These are phyloP conservation scores for Pseudoscleropodium purum DNA, from an alignment of 225 moss, liverwort and hornwort genomes.

Conservation along the genomic window DNA sequence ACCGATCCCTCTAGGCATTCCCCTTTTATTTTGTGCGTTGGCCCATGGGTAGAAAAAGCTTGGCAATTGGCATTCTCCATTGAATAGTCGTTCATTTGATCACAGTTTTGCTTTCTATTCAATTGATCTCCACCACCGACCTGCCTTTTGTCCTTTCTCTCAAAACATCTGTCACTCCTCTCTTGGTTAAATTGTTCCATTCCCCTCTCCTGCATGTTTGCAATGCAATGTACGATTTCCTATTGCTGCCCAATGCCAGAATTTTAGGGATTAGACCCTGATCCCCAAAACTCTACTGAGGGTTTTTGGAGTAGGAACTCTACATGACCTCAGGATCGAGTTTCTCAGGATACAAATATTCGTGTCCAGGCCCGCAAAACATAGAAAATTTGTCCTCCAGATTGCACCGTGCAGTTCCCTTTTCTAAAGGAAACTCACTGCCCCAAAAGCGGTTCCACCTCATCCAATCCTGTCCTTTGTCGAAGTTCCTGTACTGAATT, in stretches of 20 bases:
- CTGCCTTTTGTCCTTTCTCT: not conserved
- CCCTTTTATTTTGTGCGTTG: too few relatives aligned
- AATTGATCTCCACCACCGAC: not conserved
- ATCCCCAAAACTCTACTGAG: not conserved
- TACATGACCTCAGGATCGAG: not conserved
- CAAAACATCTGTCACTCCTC: not conserved
- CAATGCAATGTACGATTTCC: not conserved
- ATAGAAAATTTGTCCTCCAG: not conserved
- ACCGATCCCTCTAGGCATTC: too few relatives aligned
- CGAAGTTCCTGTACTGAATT: too few relatives aligned
- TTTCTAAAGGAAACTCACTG: not conserved
- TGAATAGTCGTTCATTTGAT: not conserved
- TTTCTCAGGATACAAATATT: not conserved
- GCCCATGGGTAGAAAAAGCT: too few relatives aligned
- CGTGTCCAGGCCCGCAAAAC: not conserved
- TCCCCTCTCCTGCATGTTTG: not conserved
- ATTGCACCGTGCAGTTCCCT: accelerated
- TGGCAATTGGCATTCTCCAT: too few relatives aligned
- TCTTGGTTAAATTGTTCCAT: not conserved
- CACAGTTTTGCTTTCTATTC: not conserved
- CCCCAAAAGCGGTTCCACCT: not conserved
- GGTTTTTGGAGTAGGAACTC: not conserved
- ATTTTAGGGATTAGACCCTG: too few relatives aligned
- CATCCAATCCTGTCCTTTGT: not conserved
- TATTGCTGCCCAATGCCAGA: not conserved